Base-by-base conservation (phyloP, 2,329 filamentous ascomycete species). In the Cordyceps militaris region DNA sequence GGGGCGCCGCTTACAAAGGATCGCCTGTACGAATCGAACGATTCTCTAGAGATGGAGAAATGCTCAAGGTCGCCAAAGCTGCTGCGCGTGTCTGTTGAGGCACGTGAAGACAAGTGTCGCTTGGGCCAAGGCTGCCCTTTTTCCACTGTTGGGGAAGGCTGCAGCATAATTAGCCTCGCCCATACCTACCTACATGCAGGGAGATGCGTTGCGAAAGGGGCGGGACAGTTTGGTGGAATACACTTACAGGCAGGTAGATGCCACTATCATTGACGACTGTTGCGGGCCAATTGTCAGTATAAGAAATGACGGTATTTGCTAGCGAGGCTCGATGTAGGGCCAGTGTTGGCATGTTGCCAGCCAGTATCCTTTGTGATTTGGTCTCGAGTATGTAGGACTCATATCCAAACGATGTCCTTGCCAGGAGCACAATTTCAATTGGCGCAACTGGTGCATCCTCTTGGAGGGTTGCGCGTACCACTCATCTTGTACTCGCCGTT, bases 201-300 rank as follows among this genome's bases (percentile, higher is more conserved):
- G n/a, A n/a, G n/a, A n/a, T n/a, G n/a, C n/a, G n/a, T n/a, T n/a
- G n/a, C n/a, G n/a, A n/a, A n/a, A n/a, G n/a, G n/a, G n/a, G n/a
- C n/a, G 13, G 13, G 8, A 36, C 7, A 23, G 13, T 13, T 23
- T 26, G 26, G 51, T 32, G 24, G 51, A 11, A 16, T 19, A 52
- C 30, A 66, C 83, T 74, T 85, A 94, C 91, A 66, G 93, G 93
- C 64, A 97, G 83, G 75, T 96, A 97, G 61, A 96, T 88, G 64
- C 93, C 93, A 71, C 89, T 95, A 73, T 96, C 92, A 70, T 96
- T 95, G 71, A 97, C 94, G 63, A 97, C 93, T 97, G 70, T 61
- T 32, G 56, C 52, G 48, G 28, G 34, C 24, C 28, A 46, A 19
- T 38, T 48, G 66, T 71, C 60, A 69, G 38, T 23, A 24, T 30